phyloP scores from a whole-genome alignment of 1,284 basidiomycete species.

The Agroathelia rolfsii region DNA sequence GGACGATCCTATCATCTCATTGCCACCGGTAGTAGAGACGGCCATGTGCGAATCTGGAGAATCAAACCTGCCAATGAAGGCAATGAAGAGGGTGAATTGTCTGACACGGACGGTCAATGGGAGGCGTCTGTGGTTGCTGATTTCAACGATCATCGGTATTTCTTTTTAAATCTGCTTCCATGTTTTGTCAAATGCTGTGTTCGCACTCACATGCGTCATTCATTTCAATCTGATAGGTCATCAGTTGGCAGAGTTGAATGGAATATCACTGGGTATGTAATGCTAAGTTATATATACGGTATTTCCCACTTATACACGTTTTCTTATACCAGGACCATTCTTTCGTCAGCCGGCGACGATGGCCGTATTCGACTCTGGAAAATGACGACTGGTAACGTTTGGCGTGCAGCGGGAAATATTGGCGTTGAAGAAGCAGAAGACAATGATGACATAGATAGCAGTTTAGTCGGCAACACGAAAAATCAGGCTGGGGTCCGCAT shows the following conservation, averaged over 20 bases:
- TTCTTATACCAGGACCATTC: constrained; percentile 53
- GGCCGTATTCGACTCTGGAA: constrained; percentile 87
- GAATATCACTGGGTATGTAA: constrained; percentile 76
- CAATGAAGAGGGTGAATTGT: constrained; percentile 25
- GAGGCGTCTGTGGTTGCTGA: constrained; percentile 68
- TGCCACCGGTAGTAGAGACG: constrained; percentile 81
- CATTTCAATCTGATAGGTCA: constrained; percentile 28
- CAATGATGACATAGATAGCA: no score
- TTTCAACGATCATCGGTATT: constrained; percentile 75
- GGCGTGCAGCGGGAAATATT: constrained; percentile 69
- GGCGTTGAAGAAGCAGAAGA: constrained; percentile 67
- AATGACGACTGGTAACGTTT: constrained; percentile 63
- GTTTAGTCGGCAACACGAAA: no score
- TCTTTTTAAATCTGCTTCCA: constrained; percentile 7
- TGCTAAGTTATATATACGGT: constrained; percentile 22
- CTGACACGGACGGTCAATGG: constrained; percentile 66
- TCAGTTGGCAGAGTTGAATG: constrained; percentile 69
- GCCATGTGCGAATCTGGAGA: constrained; percentile 82
- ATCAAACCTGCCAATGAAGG: constrained; percentile 44
- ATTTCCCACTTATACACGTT: constrained; percentile 7
- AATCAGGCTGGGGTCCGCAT: constrained; percentile 20
- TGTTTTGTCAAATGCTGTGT: no score
- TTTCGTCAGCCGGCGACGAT: constrained; percentile 85
- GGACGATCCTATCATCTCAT: constrained; percentile 87
- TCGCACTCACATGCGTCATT: constrained; percentile 10